Base-by-base conservation (phyloP, 2,329 filamentous ascomycete species). In the Fulvia fulva region DNA sequence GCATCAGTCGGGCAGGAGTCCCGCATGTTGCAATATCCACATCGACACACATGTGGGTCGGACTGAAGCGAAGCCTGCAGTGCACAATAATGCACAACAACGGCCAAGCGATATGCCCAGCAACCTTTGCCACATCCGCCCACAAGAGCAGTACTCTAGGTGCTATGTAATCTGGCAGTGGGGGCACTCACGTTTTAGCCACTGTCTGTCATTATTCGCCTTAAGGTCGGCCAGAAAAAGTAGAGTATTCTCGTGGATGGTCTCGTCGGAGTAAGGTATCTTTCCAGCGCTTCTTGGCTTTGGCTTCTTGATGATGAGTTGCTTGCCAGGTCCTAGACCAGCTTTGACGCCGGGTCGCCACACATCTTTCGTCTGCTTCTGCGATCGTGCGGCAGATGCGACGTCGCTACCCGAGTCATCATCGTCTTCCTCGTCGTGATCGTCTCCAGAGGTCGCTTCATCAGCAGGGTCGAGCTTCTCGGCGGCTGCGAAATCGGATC, bases 211-310 rank as follows among this genome's bases (percentile, higher is more conserved):
- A 66, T 87, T 87, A 67, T 87, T 84, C 51, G 76, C 72, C 45
- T 79, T 79, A 58, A 87, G 70, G 57, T 87, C 84, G 59, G 76
- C 70, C 58, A 87, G 72, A 65, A 87, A 87, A 6, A 83, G 73
- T 70, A 85, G 73, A 1, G 85, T 87, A 68, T 87, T 86, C 16
- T 83, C 83, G 71, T 87, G 85, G 55, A 87, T 79, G 8, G 77
- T 82, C 41, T 80, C 74, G 62, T 85, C 80, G 12, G 73, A 70
- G 70, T 87, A 87, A 1, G 80, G 80, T 25, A 77, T 80, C n/a
- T 80, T 75, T 16, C 85, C 85, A 23, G 83, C 78, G 32, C 81
- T 79, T 65, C 84, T 77, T n/a, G 84, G 79, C 71, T 85, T 84
- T 2, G 83, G 84, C 63, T 85, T 84, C 68, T 83, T 80, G 70